phyloP scores from a whole-genome alignment of 768 basidiomycete genomes.

The Pulveroboletus frians region DNA sequence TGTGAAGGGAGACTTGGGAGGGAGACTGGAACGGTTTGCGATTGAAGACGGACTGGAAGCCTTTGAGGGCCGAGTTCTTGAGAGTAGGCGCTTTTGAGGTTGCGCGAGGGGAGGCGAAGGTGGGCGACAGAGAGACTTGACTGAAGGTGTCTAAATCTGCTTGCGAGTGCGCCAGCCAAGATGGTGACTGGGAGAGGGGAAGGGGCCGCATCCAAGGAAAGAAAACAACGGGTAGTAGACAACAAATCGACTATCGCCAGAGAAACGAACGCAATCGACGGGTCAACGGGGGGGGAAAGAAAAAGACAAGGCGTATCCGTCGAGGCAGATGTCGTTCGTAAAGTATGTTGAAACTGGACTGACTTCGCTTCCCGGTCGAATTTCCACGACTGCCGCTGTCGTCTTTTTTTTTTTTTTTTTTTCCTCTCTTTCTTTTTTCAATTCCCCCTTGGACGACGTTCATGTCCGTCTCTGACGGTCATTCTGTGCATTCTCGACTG shows the following conservation, averaged over 20 bases:
- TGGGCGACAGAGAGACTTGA: slow-evolving; percentile 39
- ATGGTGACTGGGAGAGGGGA: slow-evolving; percentile 19
- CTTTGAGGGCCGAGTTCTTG: slow-evolving; percentile 35
- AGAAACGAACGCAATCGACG: not conserved
- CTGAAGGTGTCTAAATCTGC: slow-evolving; percentile 25
- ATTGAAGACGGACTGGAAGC: slow-evolving; percentile 50
- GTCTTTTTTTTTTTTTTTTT: not conserved
- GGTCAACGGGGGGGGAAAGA: not conserved
- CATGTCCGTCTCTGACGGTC: too few relatives aligned
- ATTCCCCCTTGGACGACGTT: not conserved
- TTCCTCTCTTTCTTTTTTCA: not conserved
- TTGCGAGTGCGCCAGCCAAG: slow-evolving; percentile 39
- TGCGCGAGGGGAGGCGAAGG: slow-evolving; percentile 37
- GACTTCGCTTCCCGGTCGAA: not conserved
- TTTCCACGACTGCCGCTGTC: not conserved
- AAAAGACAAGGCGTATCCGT: not conserved
- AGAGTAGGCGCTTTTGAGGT: slow-evolving; percentile 22
- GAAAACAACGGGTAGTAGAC: not conserved
- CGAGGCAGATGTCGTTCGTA: slow-evolving; percentile 1
- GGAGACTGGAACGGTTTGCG: slow-evolving; percentile 40
- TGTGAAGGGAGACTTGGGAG: slow-evolving; percentile 48
- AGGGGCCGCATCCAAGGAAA: slow-evolving; percentile 32
- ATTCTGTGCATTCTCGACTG: too few relatives aligned
- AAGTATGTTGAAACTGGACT: not conserved
- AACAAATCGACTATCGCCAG: not conserved